Conservation (phyloP, 805 yeast genomes). For the Candida silvatica region DNA sequence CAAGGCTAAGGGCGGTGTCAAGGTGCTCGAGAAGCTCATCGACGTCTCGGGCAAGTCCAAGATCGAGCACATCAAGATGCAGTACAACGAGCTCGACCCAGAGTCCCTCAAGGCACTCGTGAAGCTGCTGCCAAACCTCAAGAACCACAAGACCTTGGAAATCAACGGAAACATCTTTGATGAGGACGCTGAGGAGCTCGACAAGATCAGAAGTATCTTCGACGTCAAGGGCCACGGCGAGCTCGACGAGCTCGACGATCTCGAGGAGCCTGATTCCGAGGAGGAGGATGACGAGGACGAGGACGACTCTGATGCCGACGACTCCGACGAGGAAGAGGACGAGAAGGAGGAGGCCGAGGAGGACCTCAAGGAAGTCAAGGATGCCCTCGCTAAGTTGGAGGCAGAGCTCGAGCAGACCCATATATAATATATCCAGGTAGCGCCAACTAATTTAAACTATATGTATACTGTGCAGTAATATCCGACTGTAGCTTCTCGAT, state of each 20-base stretch:
- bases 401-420: slow-evolving; percentile 38
- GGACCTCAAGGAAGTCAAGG: slow-evolving; percentile 14
- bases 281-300: slow-evolving; percentile 61
- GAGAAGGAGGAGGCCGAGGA: slow-evolving; percentile 16
- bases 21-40: slow-evolving; percentile 39
- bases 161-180: slow-evolving; percentile 90
- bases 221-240: slow-evolving; percentile 72
- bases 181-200: slow-evolving; percentile 73
- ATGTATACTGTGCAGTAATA: too few species aligned
- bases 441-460: slow-evolving; percentile 1
- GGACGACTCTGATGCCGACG: slow-evolving; percentile 40
- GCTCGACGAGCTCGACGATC: slow-evolving; percentile 87
- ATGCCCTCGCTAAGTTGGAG: slow-evolving; percentile 33
- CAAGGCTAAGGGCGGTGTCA: slow-evolving; percentile 66
- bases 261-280: slow-evolving; percentile 73
- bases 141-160: slow-evolving; percentile 59
- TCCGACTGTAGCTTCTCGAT: slow-evolving; percentile 28
- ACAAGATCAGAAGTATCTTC: slow-evolving; percentile 51
- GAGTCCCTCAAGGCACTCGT: slow-evolving; percentile 53
- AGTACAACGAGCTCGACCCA: slow-evolving; percentile 79
- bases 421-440: slow-evolving; percentile 10
- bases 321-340: slow-evolving; percentile 38
- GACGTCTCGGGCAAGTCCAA: slow-evolving; percentile 23
- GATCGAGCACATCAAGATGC: slow-evolving; percentile 60
- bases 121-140: slow-evolving; percentile 45